phyloP scores from a whole-genome alignment of 768 basidiomycete genomes.

The Chiua virens region DNA sequence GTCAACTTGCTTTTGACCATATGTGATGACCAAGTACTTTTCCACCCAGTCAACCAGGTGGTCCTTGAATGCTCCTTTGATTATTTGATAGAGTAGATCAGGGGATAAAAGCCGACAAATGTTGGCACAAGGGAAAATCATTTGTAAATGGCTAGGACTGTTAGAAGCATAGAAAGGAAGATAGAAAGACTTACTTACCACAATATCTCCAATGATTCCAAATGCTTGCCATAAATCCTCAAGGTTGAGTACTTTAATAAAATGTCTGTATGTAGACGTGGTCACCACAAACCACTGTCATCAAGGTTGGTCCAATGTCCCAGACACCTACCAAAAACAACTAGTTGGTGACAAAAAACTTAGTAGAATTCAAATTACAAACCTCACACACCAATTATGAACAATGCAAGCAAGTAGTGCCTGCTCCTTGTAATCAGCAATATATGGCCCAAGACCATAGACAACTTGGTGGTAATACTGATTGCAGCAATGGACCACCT shows the following conservation, averaged over 20 bases:
- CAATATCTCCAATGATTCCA: constrained; percentile 21
- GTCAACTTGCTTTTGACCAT: neutral
- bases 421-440: constrained; percentile 43
- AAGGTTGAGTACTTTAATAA: constrained; percentile 1
- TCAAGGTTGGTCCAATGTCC: neutral
- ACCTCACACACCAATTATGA: constrained; percentile 32
- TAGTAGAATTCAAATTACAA: too few relatives aligned
- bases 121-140: constrained; percentile 28
- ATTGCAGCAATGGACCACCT: too few relatives aligned
- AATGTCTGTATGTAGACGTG: neutral
- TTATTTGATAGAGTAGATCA: neutral
- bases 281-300: too few relatives aligned
- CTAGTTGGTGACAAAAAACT: too few relatives aligned
- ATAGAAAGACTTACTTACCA: neutral
- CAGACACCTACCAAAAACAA: too few relatives aligned
- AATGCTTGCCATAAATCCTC: constrained; percentile 31
- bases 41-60: neutral
- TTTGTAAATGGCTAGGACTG: constrained; percentile 30
- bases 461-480: too few relatives aligned
- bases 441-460: constrained; percentile 31
- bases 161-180: neutral
- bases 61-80: too few relatives aligned
- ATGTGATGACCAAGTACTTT: neutral
- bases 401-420: constrained; percentile 32
- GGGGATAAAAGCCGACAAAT: constrained; percentile 23